Evolutionary conservation across 495 filamentous ascomycete species (phyloP).

Genomic region (Daldinia concentrica): DNA sequence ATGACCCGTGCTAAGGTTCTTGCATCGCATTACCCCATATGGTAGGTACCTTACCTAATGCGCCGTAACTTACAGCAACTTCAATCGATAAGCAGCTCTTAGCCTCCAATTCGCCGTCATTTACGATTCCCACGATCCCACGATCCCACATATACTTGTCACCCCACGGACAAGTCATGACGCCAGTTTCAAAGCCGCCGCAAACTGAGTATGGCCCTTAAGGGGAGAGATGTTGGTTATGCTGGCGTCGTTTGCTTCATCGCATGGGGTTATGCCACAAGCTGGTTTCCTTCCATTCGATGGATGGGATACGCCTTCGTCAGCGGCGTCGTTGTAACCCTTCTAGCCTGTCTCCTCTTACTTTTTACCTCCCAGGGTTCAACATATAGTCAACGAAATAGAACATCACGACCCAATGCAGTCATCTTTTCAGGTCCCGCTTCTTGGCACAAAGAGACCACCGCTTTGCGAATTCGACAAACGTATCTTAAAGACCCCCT

Average conservation of each 20-base stretch:
- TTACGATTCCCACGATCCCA: constrained; percentile 14
- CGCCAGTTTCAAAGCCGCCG: constrained; percentile 46
- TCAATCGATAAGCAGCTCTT: constrained; percentile 35
- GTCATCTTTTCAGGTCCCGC: constrained; percentile 69
- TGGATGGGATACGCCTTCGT: constrained; percentile 83
- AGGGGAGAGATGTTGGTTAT: constrained; percentile 75
- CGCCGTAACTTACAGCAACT: neutral
- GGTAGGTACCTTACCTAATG: constrained; percentile 7
- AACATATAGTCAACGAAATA: constrained; percentile 49
- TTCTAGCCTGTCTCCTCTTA: constrained; percentile 60
- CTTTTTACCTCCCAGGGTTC: constrained; percentile 68
- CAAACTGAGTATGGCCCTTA: constrained; percentile 76
- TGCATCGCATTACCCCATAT: neutral
- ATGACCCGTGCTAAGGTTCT: neutral
- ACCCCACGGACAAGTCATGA: constrained; percentile 51
- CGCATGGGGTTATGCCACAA: constrained; percentile 82
- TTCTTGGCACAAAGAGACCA: constrained; percentile 74
- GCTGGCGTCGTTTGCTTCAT: constrained; percentile 77
- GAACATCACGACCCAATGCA: constrained; percentile 54
- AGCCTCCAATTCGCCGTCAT: constrained; percentile 24
- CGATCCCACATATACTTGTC: constrained; percentile 5
- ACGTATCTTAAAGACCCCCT: constrained; percentile 65
- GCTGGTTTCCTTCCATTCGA: constrained; percentile 81
- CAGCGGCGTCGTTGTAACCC: constrained; percentile 66
- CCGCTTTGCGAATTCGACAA: constrained; percentile 64